Evolutionary conservation across 2,329 filamentous ascomycete species (phyloP).

Genomic region (Botryotinia convoluta): DNA sequence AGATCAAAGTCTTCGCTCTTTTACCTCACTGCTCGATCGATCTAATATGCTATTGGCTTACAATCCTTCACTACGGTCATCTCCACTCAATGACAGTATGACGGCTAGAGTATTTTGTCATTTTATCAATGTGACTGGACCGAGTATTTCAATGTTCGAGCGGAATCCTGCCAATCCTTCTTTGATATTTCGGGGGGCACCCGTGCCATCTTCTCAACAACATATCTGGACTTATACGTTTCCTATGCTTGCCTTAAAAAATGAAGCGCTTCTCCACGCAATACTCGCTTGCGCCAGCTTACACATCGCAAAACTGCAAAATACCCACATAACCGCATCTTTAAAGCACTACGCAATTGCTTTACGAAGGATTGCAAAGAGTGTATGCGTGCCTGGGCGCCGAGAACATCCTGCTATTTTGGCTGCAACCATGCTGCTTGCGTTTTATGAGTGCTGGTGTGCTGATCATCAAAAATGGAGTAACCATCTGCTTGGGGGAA

Average conservation of each 20-base stretch:
- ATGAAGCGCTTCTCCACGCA: constrained; percentile 85
- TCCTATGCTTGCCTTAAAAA: constrained; percentile 76
- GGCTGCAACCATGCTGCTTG: constrained; percentile 82
- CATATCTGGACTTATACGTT: constrained; percentile 73
- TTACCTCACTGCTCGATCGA: constrained; percentile 44
- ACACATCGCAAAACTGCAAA: constrained; percentile 81
- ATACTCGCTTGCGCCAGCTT: constrained; percentile 84
- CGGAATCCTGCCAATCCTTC: constrained; percentile 73
- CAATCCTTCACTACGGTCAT: constrained; percentile 60
- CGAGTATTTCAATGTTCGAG: constrained; percentile 84
- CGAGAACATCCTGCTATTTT: constrained; percentile 76
- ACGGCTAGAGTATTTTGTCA: constrained; percentile 85
- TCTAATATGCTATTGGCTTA: constrained; percentile 61
- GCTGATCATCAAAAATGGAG: constrained; percentile 96
- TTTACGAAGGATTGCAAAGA: constrained; percentile 72
- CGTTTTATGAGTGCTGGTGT: constrained; percentile 91
- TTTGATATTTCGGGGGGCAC: constrained; percentile 59
- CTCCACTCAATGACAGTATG: constrained; percentile 75
- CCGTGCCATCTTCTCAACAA: constrained; percentile 61
- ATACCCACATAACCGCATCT: constrained; percentile 71
- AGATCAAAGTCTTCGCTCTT: constrained; percentile 44
- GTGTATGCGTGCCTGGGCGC: constrained; percentile 65
- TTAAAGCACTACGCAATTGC: constrained; percentile 91
- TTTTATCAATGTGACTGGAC: constrained; percentile 85
- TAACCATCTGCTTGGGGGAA: constrained; percentile 81